Base-by-base conservation (phyloP, 306 rosid genomes). In the Medicago lupulina region DNA sequence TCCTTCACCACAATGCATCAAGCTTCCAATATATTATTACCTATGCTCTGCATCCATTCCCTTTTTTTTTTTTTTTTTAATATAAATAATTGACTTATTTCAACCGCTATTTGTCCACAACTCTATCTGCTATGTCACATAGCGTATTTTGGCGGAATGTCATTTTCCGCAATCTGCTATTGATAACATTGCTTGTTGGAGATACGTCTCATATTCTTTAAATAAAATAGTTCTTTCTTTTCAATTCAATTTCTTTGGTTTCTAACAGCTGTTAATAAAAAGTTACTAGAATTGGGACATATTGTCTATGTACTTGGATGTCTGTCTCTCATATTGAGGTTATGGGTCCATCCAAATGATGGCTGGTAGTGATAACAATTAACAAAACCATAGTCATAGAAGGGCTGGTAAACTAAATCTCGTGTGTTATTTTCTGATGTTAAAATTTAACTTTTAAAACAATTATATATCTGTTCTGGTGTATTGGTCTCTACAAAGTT, bases 401-500 rank as follows among this genome's bases (percentile, higher is more conserved):
- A 44, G 43, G 70, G 49, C 31, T 50, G 14, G 31, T 25, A 46
- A 64, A 44, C 12, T 78, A 19, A 68, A 17, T 41, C 9, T 60
- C 13, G 16, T 46, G 19, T 38, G 61, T 65, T 2, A 15, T 59
- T 74, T 59, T 67, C 61, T 54, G 9, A 40, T 75, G 58, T 71
- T 75, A n/a, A 76, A 68, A 60, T 58, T 4, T 39, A 59, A 71
- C 73, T 54, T 57, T 66, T 10, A 12, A 43, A 38, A 44, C 40
- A 68, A 18, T 28, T 76, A 55, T 40, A 57, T 49, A 43, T 66
- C 72, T 12, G 9, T 21, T 57, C 28, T 50, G 49, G 55, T 21
- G 7, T 75, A 38, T 79, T 12, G 17, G 58, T 65, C 70, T 76
- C 15, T 16, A 47, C 18, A 14, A 40, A 66, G 49, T 3, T 40